phyloP scores from a whole-genome alignment of 2,329 filamentous ascomycete genomes.

The Magnaporthiopsis incrustans region DNA sequence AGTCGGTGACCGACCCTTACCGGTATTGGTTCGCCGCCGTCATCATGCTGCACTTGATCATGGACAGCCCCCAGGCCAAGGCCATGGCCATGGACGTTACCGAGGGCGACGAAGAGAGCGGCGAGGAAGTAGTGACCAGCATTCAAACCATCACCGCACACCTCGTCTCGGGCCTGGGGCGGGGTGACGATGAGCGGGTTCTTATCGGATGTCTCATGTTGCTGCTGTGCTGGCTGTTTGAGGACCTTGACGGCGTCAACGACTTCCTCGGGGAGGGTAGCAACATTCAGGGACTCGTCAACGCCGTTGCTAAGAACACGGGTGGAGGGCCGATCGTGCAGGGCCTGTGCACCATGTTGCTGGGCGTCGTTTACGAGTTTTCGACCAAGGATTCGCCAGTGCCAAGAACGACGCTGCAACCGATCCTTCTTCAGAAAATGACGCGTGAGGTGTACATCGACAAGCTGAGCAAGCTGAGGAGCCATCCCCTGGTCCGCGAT shows the following conservation, averaged over 20 bases:
- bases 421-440: conserved; percentile 66
- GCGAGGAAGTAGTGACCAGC: conserved; percentile 91
- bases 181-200: conserved; percentile 69
- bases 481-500: conserved; percentile 72
- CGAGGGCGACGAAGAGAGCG: conserved; percentile 80
- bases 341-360: conserved; percentile 74
- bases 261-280: conserved; percentile 89
- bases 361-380: conserved; percentile 91
- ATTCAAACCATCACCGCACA: conserved; percentile 85
- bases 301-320: conserved; percentile 57
- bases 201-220: conserved; percentile 84
- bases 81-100: conserved; percentile 70
- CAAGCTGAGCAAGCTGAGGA: conserved; percentile 67
- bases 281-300: conserved; percentile 79
- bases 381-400: conserved; percentile 96
- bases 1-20: conserved; percentile 69
- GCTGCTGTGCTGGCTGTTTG: conserved; percentile 82
- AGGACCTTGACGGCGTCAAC: conserved; percentile 84
- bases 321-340: conserved; percentile 61
- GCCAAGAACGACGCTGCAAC: conserved; percentile 69
- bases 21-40: conserved; percentile 84
- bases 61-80: conserved; percentile 74
- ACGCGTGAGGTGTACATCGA: conserved; percentile 84
- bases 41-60: conserved; percentile 77
- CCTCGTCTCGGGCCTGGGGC: conserved; percentile 70